Conservation (phyloP, 2,329 filamentous ascomycete species). For the Bimuria novae-zelandiae region DNA sequence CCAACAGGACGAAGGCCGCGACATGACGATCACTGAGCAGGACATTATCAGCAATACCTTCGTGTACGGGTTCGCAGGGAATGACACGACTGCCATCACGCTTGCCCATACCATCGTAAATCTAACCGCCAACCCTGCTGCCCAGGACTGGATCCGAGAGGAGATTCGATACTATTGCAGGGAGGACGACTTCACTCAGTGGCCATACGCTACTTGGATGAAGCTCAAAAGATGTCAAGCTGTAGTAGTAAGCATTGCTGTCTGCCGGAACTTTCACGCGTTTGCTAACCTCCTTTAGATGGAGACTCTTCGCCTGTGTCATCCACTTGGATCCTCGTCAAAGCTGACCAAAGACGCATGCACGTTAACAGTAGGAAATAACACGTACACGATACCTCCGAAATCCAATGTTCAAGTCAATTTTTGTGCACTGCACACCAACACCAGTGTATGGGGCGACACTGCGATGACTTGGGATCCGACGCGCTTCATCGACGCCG, state of each 20-base stretch:
- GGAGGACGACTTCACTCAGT: constrained; percentile 21
- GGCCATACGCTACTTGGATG: constrained; percentile 49
- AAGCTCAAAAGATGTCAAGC: constrained; percentile 51
- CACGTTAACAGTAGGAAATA: constrained; percentile 6
- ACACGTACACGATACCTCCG: constrained; percentile 14
- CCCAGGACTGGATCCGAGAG: constrained; percentile 54
- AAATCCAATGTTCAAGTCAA: constrained; percentile 10
- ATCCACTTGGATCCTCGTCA: constrained; percentile 15
- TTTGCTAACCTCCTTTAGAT: constrained; percentile 1
- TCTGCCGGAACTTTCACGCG: no score
- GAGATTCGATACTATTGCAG: constrained; percentile 41
- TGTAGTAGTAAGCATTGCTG: constrained; percentile 46
- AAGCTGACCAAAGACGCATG: constrained; percentile 2
- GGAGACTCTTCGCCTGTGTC: constrained; percentile 18
- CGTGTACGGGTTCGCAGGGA: constrained; percentile 56
- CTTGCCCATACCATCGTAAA: constrained; percentile 48
- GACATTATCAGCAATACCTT: constrained; percentile 52
- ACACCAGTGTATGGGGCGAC: constrained; percentile 37
- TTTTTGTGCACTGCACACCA: constrained; percentile 32
- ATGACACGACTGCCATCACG: constrained; percentile 56
- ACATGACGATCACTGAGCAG: constrained; percentile 23
- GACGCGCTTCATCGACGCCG: constrained; percentile 28
- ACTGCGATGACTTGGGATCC: constrained; percentile 37
- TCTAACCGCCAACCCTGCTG: constrained; percentile 50
- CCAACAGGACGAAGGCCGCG: constrained; percentile 43